Evolutionary conservation across 371 early-diverging fungal genomes (phyloP).

Genomic region (Sanchytrium tribonematis): DNA sequence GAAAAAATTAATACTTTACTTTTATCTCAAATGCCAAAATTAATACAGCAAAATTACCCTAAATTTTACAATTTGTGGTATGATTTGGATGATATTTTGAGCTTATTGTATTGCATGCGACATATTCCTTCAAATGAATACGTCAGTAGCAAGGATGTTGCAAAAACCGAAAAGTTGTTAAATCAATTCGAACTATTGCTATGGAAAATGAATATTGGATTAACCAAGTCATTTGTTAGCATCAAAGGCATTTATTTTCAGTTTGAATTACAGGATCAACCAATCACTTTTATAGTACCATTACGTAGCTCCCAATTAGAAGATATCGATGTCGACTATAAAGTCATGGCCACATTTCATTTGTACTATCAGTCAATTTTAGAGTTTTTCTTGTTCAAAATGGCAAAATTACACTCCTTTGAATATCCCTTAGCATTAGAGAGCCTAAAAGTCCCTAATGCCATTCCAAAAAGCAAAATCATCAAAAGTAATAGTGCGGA

Average conservation of each 20-base stretch:
- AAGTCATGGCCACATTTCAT: neutral
- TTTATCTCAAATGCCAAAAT: neutral
- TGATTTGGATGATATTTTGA: neutral
- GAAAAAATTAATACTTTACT: neutral
- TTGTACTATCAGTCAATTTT: neutral
- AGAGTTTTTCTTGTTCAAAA: neutral
- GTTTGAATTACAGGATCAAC: constrained; percentile 74
- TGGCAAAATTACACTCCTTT: neutral
- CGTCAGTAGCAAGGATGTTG: neutral
- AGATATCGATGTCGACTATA: constrained; percentile 5
- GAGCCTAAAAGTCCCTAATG: neutral
- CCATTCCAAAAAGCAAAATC: too few species aligned
- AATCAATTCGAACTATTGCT: neutral
- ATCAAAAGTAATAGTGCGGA: neutral
- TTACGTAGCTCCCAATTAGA: constrained; percentile 63
- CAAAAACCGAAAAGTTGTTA: neutral
- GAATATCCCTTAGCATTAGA: neutral
- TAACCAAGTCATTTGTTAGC: constrained; percentile 66
- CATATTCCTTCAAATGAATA: neutral
- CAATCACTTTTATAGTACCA: constrained; percentile 78
- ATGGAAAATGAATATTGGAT: constrained; percentile 2
- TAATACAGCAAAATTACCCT: neutral
- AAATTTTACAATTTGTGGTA: neutral
- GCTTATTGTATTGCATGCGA: neutral
- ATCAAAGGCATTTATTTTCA: constrained; percentile 97